Conservation (phyloP, 2,329 filamentous ascomycete species). For the Penicillium brevicompactum region DNA sequence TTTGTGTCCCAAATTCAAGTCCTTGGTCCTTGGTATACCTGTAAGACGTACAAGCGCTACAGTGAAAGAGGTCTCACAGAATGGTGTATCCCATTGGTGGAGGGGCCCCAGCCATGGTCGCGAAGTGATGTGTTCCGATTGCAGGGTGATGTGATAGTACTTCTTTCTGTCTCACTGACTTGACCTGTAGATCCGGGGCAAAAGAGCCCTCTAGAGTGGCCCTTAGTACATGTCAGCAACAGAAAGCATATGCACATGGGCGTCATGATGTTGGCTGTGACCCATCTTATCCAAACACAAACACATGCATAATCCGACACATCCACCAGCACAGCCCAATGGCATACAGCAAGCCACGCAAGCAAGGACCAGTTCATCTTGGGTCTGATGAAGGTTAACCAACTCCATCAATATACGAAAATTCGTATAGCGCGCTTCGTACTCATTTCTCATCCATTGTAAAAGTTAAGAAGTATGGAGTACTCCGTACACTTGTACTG, state of each 20-base stretch:
- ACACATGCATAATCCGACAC: slow-evolving; percentile 17
- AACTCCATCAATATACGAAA: neutral
- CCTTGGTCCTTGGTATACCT: neutral
- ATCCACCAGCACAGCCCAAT: slow-evolving; percentile 12
- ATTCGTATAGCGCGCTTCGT: too few relatives aligned
- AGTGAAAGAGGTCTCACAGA: neutral
- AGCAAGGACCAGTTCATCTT: slow-evolving; percentile 21
- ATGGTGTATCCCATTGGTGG: slow-evolving; percentile 18
- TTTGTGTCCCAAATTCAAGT: slow-evolving; percentile 5
- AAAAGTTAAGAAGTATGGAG: neutral
- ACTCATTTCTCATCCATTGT: neutral
- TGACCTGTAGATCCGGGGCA: slow-evolving; percentile 19
- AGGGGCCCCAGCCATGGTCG: slow-evolving; percentile 17
- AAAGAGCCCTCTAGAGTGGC: neutral
- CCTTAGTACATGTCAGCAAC: slow-evolving; percentile 2
- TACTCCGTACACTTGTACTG: neutral
- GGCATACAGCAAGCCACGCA: slow-evolving; percentile 15
- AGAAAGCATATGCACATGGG: slow-evolving; percentile 1
- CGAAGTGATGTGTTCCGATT: slow-evolving; percentile 27
- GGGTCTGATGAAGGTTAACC: slow-evolving; percentile 6
- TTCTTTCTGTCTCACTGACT: slow-evolving; percentile 9
- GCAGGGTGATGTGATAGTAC: slow-evolving; percentile 24
- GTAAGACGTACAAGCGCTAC: neutral
- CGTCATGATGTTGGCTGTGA: slow-evolving; percentile 14
- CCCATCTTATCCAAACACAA: slow-evolving; percentile 9